Evolutionary conservation across 2,329 filamentous ascomycete genomes (phyloP).

Genomic region (Rhynchosporium graminicola): DNA sequence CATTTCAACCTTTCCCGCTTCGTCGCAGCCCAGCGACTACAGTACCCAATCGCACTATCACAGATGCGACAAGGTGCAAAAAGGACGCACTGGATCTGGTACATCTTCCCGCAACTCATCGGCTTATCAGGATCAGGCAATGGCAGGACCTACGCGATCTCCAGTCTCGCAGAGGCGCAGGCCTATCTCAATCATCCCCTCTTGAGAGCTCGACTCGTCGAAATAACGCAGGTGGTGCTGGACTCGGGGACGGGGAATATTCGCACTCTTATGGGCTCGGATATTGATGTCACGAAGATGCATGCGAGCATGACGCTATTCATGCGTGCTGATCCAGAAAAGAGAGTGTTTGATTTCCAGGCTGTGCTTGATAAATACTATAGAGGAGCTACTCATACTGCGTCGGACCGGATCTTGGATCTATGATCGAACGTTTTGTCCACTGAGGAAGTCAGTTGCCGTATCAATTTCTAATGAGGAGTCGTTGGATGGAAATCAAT

Average conservation of each 20-base stretch:
- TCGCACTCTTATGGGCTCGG: conserved; percentile 3
- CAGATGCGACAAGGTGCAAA: conserved; percentile 7
- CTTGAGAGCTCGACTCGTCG: not conserved
- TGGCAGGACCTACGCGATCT: conserved; percentile 1
- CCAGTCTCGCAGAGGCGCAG: conserved; percentile 2
- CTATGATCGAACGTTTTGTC: not conserved
- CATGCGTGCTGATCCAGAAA: not conserved
- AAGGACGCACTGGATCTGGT: conserved; percentile 13
- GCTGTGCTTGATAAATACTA: conserved; percentile 11
- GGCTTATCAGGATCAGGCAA: not conserved
- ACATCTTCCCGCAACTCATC: conserved; percentile 5
- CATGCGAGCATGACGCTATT: conserved; percentile 12
- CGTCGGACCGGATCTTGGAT: not conserved
- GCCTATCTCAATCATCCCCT: conserved; percentile 7
- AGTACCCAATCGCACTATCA: not conserved
- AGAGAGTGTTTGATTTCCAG: conserved; percentile 8
- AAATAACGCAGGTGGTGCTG: conserved; percentile 6
- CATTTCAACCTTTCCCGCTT: conserved; percentile 6
- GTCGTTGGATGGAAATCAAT: no score
- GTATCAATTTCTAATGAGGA: no score
- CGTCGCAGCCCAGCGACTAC: not conserved
- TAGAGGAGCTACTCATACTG: not conserved
- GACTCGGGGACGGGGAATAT: not conserved
- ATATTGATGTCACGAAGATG: conserved; percentile 8
- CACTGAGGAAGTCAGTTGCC: no score